Conservation (phyloP, 257 asterid species). For the Paulownia fortunei region DNA sequence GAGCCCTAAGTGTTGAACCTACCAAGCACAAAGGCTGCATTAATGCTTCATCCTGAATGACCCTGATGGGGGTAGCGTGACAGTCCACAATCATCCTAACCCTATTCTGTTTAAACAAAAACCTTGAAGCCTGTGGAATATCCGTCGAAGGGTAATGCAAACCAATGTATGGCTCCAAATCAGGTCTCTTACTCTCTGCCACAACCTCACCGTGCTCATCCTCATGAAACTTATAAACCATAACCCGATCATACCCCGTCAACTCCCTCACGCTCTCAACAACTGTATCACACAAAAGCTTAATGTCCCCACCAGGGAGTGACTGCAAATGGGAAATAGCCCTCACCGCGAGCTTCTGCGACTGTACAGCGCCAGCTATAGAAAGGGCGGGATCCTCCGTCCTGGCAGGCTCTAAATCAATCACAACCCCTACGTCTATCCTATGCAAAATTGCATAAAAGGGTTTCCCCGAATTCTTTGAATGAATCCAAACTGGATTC, state of each 20-base stretch:
- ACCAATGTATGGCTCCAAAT: slow-evolving; percentile 80
- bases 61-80: slow-evolving; percentile 57
- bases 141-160: slow-evolving; percentile 90
- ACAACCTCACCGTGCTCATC: too few relatives aligned
- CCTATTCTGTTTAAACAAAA: slow-evolving; percentile 84
- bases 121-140: slow-evolving; percentile 87
- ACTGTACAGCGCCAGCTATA: slow-evolving; percentile 85
- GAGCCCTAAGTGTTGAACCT: too few relatives aligned
- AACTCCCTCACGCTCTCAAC: slow-evolving; percentile 75
- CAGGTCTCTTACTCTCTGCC: slow-evolving; percentile 67
- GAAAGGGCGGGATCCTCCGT: slow-evolving; percentile 81
- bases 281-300: slow-evolving; percentile 75
- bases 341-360: too few relatives aligned
- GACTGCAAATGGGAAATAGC: too few relatives aligned
- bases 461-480: too few relatives aligned
- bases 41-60: slow-evolving; percentile 83
- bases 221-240: too few relatives aligned
- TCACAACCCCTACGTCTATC: slow-evolving; percentile 82
- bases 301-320: slow-evolving; percentile 81
- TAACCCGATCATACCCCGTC: too few relatives aligned
- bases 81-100: slow-evolving; percentile 85
- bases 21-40: too few relatives aligned
- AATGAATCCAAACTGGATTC: slow-evolving; percentile 80
- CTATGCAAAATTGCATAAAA: slow-evolving; percentile 85
- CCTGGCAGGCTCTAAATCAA: slow-evolving; percentile 88